Evolutionary conservation across 1,284 basidiomycete genomes (phyloP), one percentile per base, ranked within the genome.

Genomic region (Malassezia equina): DNA sequence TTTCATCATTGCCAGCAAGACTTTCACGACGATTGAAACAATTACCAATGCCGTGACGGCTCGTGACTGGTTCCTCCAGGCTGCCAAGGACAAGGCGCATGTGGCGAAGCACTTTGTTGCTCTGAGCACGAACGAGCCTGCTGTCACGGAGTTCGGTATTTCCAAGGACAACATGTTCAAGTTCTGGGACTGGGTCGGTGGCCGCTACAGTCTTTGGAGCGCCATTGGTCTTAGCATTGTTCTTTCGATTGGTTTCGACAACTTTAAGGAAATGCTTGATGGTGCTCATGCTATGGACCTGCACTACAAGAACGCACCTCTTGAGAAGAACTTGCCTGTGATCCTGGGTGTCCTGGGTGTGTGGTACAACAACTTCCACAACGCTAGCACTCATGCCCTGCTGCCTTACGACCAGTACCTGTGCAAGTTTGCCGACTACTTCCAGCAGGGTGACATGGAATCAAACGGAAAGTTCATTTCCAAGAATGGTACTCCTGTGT

Each of bases 141-240:
- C 86, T 6, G 94, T 95, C 53, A 89, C 89, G 28, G 83, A 81
- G n/a, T 98, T 98, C 70, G 94, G 93, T 52, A 98, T 98, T 69
- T 81, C 85, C 58, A 78, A 85, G 66, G 81, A 83, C 67, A 96
- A 96, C 80, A 98, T 98, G 91, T 98, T 98, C 84, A 84, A 87
- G 76, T 98, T 98, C 83, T 98, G 93, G 93, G 94, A 98, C 78
- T 98, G 94, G 94, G 93, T 98, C 63, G 93, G 93, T 62, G 93
- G 94, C 39, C 84, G 93, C 63, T 98, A 98, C 82, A 90, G 87
- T 66, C 81, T 98, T 67, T 98, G 94, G 93, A 90, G 88, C 60
- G 91, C 94, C 28, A 96, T 98, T 67, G 94, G 93, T 61, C 81
- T 98, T 48, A 88, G 87, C 46, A 96, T 98, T 76, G 86, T 88